Evolutionary conservation across 192 early-diverging fungal species (phyloP).

Genomic region (Mortierella alpina): DNA sequence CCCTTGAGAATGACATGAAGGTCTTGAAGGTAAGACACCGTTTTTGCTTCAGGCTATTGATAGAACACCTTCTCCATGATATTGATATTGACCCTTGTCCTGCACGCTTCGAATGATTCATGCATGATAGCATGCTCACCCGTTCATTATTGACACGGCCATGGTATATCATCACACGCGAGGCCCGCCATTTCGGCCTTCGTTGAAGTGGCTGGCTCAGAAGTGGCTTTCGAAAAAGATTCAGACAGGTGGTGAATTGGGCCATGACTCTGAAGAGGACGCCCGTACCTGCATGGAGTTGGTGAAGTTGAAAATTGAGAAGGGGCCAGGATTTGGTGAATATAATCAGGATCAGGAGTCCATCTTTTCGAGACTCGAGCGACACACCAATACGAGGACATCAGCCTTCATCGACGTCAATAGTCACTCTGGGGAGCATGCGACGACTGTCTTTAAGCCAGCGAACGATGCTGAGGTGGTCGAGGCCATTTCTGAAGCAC

Average conservation of each 20-base stretch:
- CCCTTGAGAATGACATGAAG: conserved; percentile 76
- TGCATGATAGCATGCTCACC: conserved; percentile 57
- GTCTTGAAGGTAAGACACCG: conserved; percentile 57
- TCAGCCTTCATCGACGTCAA: conserved; percentile 47
- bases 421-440: not conserved
- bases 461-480: conserved; percentile 23
- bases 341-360: conserved; percentile 44
- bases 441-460: conserved; percentile 15
- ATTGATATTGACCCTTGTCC: too few species aligned
- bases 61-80: not conserved
- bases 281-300: conserved; percentile 74
- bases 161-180: conserved; percentile 63
- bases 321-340: conserved; percentile 56
- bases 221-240: conserved; percentile 63
- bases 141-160: conserved; percentile 72
- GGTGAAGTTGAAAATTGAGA: conserved; percentile 61
- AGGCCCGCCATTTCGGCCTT: conserved; percentile 63
- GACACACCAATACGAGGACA: conserved; percentile 18
- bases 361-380: conserved; percentile 15
- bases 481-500: conserved; percentile 7
- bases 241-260: conserved; percentile 58
- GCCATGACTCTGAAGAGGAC: conserved; percentile 78
- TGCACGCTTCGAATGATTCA: not conserved
- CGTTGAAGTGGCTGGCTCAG: conserved; percentile 62
- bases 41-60: not conserved